Evolutionary conservation across 2,329 filamentous ascomycete species (phyloP).

Genomic region (Moelleriella libera): DNA sequence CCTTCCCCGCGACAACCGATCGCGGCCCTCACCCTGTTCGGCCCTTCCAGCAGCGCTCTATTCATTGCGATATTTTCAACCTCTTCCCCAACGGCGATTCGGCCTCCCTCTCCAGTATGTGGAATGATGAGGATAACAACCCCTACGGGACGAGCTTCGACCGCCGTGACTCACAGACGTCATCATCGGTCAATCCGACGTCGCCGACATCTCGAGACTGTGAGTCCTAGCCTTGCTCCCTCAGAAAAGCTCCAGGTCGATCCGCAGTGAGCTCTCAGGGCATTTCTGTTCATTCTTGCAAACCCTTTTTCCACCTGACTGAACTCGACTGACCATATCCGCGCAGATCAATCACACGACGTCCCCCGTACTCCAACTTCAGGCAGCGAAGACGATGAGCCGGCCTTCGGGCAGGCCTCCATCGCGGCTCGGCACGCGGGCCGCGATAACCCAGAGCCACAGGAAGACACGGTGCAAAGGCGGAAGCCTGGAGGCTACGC

Average conservation of each 20-base stretch:
- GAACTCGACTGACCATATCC: neutral
- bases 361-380: slow-evolving; percentile 58
- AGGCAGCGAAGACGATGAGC: slow-evolving; percentile 52
- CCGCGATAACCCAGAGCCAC: slow-evolving; percentile 31
- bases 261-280: neutral
- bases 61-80: neutral
- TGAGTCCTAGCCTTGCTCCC: slow-evolving; percentile 25
- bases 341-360: slow-evolving; percentile 33
- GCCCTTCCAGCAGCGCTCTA: neutral
- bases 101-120: slow-evolving; percentile 43
- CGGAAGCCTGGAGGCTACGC: slow-evolving; percentile 79
- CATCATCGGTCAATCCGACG: slow-evolving; percentile 49
- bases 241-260: neutral
- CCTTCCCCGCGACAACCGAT: slow-evolving; percentile 2
- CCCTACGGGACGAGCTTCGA: slow-evolving; percentile 88
- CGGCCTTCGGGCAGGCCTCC: slow-evolving; percentile 18
- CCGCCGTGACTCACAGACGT: slow-evolving; percentile 65
- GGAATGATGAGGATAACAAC: slow-evolving; percentile 98
- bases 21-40: neutral
- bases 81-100: neutral
- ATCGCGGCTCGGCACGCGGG: slow-evolving; percentile 17
- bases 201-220: slow-evolving; percentile 44
- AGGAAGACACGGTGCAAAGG: slow-evolving; percentile 33
- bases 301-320: neutral
- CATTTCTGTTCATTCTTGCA: neutral